Evolutionary conservation across 148 eudicot genomes (phyloP).

Genomic region (Dysphania ambrosioides): DNA sequence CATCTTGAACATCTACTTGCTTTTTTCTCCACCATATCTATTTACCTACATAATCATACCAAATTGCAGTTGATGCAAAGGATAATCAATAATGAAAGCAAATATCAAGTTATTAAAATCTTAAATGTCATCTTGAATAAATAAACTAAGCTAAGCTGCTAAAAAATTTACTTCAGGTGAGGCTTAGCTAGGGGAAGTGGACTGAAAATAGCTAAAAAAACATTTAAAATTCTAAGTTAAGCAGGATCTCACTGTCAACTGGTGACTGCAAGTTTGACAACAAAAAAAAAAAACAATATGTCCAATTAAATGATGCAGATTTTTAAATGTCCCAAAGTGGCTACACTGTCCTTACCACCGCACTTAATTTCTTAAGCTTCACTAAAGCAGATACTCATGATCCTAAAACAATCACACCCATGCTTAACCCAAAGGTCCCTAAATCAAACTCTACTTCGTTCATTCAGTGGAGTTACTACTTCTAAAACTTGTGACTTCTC

Average conservation of each 20-base stretch:
- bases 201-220: not conserved
- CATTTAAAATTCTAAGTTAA: not conserved
- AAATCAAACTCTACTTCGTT: not conserved
- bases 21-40: constrained; percentile 44
- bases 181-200: not conserved
- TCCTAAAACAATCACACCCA: not conserved
- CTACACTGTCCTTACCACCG: not conserved
- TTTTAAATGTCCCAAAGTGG: not conserved
- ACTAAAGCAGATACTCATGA: not conserved
- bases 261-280: not conserved
- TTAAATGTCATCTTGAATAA: not conserved
- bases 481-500: not conserved
- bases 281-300: not conserved
- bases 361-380: not conserved
- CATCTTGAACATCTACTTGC: constrained; percentile 49
- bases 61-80: constrained; percentile 23
- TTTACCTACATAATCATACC: constrained; percentile 46
- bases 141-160: not conserved
- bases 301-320: not conserved
- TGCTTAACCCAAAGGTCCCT: too few species aligned
- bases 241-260: not conserved
- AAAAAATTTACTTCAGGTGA: not conserved
- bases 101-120: not conserved
- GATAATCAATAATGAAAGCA: not conserved
- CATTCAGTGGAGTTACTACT: not conserved